Percentiles rank a stretch among this genome's conserved stretches.
phyloP scores from a whole-genome alignment of 495 filamentous ascomycete genomes.

The Aspergillus sclerotioniger region DNA sequence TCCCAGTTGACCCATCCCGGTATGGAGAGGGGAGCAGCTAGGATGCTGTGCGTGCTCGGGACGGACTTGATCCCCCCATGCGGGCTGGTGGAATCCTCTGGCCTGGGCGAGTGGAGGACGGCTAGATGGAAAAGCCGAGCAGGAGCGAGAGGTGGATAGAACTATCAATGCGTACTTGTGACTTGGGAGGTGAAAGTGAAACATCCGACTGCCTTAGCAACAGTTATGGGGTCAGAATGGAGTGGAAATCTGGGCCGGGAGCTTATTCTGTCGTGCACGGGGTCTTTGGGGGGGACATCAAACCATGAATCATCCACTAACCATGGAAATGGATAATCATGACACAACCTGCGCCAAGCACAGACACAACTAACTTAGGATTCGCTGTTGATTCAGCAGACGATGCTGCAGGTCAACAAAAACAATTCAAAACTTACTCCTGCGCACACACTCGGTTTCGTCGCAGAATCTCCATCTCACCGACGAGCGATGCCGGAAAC shows the following conservation, averaged over 20 bases:
- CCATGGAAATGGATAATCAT: slow-evolving; percentile 1
- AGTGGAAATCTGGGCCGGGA: slow-evolving; percentile 6
- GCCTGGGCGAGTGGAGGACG: not conserved
- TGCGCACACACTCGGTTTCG: not conserved
- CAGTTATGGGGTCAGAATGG: not conserved
- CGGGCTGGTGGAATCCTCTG: not conserved
- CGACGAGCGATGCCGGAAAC: not conserved
- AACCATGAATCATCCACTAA: not conserved
- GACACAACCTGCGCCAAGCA: slow-evolving; percentile 4
- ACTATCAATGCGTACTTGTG: not conserved
- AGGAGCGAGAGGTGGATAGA: not conserved
- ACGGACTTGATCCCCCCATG: not conserved
- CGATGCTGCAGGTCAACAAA: not conserved
- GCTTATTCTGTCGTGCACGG: slow-evolving; percentile 8
- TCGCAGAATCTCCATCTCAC: not conserved
- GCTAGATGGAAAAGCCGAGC: not conserved
- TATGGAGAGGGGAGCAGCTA: not conserved
- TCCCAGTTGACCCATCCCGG: not conserved
- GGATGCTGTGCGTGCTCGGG: not conserved
- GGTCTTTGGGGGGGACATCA: not conserved
- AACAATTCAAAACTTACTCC: not conserved
- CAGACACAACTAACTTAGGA: not conserved
- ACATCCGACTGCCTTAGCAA: slow-evolving; percentile 1
- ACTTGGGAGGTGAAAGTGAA: not conserved
- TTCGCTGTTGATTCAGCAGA: not conserved